Percentiles rank a stretch among this genome's conserved stretches.
Evolutionary conservation across 1,284 basidiomycete genomes (phyloP).

Genomic region (Anthracocystis walkeri): DNA sequence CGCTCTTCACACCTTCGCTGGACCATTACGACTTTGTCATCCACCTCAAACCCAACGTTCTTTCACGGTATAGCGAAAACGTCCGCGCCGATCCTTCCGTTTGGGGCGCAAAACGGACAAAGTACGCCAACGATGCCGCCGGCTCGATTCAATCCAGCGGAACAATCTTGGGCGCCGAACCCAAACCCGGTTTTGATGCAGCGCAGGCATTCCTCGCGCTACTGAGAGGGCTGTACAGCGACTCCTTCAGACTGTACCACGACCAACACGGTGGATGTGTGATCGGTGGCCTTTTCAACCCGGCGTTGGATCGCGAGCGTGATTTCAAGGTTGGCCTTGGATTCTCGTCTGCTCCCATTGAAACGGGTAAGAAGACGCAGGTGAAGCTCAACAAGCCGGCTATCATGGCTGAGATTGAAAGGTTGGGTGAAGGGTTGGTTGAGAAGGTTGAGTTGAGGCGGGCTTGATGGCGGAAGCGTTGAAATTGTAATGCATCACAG

Average conservation of each 20-base stretch:
- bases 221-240: constrained; percentile 78
- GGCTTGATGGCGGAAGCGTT: background rate
- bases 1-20: constrained; percentile 84
- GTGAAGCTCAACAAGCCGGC: constrained; percentile 79
- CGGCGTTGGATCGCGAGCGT: constrained; percentile 72
- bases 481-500: background rate
- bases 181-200: constrained; percentile 77
- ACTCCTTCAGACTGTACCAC: constrained; percentile 85
- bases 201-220: constrained; percentile 77
- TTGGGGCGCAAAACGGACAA: constrained; percentile 66
- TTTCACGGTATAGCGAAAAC: constrained; percentile 78
- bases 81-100: constrained; percentile 57
- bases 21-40: constrained; percentile 88
- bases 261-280: constrained; percentile 82
- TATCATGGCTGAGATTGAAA: constrained; percentile 81
- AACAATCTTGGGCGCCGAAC: constrained; percentile 59
- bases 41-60: constrained; percentile 76
- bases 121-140: constrained; percentile 73
- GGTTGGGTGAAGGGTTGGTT: constrained; percentile 81
- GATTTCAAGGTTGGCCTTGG: constrained; percentile 86
- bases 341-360: constrained; percentile 74
- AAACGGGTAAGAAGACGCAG: constrained; percentile 40
- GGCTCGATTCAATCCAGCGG: constrained; percentile 7
- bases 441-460: constrained; percentile 32
- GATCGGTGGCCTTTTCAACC: constrained; percentile 90